A percentile compares a stretch with the other conserved stretches of the same genome.
Evolutionary conservation across 441 rosid species (phyloP).

Genomic region (Pelargonium citronellum): DNA sequence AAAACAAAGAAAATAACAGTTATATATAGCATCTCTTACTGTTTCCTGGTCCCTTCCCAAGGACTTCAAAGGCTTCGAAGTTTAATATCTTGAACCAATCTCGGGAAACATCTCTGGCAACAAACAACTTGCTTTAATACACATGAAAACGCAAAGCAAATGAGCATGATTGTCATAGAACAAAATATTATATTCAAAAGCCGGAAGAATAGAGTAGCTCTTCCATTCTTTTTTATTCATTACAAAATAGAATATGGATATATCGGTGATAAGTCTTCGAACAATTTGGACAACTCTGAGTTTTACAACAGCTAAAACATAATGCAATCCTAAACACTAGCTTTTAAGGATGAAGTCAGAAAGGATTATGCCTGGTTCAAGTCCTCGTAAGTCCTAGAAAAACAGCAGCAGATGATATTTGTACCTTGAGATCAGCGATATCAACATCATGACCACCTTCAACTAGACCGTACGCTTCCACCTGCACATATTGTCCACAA

Average conservation of each 20-base stretch:
- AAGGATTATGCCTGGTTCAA: slow-evolving; percentile 21
- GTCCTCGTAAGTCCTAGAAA: slow-evolving; percentile 75
- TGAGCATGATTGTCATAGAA: not conserved
- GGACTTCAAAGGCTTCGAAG: too few species aligned
- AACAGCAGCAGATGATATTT: slow-evolving; percentile 74
- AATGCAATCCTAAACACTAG: not conserved
- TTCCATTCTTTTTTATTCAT: not conserved
- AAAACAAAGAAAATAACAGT: too few species aligned
- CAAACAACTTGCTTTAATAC: not conserved
- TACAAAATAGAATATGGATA: not conserved
- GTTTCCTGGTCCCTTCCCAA: too few species aligned
- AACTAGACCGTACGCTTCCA: slow-evolving; percentile 89
- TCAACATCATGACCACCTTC: slow-evolving; percentile 97
- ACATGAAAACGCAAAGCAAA: not conserved
- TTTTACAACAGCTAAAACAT: slow-evolving; percentile 22
- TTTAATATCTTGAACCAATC: not conserved
- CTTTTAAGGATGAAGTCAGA: slow-evolving; percentile 2
- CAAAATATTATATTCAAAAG: not conserved
- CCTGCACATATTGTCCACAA: slow-evolving; percentile 37
- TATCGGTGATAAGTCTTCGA: not conserved
- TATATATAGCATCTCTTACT: too few species aligned
- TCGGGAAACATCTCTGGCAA: not conserved
- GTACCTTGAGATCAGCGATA: slow-evolving; percentile 91
- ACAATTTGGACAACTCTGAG: not conserved
- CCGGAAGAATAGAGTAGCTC: not conserved